Conservation (phyloP, 2,329 filamentous ascomycete genomes). For the Cercospora zeae-maydis region DNA sequence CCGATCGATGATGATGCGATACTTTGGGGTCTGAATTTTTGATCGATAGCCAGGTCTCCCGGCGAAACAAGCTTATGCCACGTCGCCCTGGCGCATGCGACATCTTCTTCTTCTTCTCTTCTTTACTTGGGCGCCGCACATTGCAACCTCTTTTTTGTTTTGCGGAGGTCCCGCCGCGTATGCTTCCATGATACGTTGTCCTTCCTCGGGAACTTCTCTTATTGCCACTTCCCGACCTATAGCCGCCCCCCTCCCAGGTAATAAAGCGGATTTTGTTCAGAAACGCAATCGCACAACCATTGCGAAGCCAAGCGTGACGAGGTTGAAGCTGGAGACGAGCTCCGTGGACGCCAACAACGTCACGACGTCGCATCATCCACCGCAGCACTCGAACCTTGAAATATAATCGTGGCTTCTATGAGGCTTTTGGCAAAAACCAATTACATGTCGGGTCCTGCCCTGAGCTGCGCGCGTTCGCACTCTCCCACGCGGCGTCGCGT, state of each 20-base stretch:
- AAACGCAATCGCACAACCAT: not conserved
- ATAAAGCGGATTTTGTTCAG: too few species aligned
- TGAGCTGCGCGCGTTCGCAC: not conserved
- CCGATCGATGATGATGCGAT: not conserved
- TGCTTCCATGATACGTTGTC: not conserved
- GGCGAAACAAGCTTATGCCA: not conserved
- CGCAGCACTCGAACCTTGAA: too few species aligned
- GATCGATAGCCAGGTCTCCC: not conserved
- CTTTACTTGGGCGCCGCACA: not conserved
- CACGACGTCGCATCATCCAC: too few species aligned
- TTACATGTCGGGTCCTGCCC: not conserved
- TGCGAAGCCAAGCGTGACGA: not conserved
- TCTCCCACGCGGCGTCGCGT: not conserved
- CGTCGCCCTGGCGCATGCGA: not conserved
- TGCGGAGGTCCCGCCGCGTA: not conserved
- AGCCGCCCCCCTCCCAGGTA: too few species aligned
- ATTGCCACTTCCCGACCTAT: too few species aligned
- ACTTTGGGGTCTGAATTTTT: not conserved
- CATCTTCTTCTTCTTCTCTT: not conserved
- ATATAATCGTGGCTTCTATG: not conserved
- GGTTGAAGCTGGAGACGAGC: not conserved
- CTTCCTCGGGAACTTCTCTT: too few species aligned
- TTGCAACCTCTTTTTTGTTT: not conserved
- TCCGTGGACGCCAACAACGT: not conserved
- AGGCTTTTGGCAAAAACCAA: not conserved